Conservation (phyloP, 164 flowering plant genomes). For the Hamamelis virginiana region DNA sequence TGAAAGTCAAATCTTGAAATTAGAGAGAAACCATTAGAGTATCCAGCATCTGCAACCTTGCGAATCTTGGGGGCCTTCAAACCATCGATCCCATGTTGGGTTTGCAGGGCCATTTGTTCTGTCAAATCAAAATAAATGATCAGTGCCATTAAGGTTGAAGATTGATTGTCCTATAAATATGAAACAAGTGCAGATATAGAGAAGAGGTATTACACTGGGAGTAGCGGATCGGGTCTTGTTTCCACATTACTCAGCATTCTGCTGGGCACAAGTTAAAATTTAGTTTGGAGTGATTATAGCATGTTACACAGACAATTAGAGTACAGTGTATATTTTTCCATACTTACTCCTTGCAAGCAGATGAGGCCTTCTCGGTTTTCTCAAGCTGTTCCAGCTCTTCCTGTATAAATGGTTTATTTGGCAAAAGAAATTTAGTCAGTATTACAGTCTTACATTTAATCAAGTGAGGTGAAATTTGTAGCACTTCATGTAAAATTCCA, state of each 20-base stretch:
- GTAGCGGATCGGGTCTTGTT: conserved; percentile 68
- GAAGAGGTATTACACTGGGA: conserved; percentile 49
- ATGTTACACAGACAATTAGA: not conserved
- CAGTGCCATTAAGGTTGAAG: not conserved
- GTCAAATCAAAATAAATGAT: conserved; percentile 16
- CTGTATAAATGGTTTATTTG: conserved; percentile 27
- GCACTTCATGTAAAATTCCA: not conserved
- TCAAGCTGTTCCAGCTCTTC: conserved; percentile 82
- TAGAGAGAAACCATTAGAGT: conserved; percentile 29
- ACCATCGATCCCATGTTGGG: conserved; percentile 75
- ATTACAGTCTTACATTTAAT: not conserved
- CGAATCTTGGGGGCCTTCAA: conserved; percentile 64
- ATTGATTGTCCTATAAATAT: not conserved
- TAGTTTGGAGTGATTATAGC: not conserved
- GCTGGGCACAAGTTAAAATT: conserved; percentile 3
- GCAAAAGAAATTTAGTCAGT: not conserved
- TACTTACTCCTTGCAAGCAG: conserved; percentile 76
- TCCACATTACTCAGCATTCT: conserved; percentile 52
- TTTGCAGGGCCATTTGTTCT: conserved; percentile 67
- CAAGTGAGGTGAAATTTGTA: not conserved
- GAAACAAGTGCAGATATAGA: not conserved
- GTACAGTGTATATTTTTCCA: not conserved
- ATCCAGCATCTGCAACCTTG: conserved; percentile 73
- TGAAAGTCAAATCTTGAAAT: not conserved
- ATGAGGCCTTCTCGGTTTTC: conserved; percentile 62